Evolutionary conservation across 148 eudicot species (phyloP).

Genomic region (Vaccinium macrocarpon): DNA sequence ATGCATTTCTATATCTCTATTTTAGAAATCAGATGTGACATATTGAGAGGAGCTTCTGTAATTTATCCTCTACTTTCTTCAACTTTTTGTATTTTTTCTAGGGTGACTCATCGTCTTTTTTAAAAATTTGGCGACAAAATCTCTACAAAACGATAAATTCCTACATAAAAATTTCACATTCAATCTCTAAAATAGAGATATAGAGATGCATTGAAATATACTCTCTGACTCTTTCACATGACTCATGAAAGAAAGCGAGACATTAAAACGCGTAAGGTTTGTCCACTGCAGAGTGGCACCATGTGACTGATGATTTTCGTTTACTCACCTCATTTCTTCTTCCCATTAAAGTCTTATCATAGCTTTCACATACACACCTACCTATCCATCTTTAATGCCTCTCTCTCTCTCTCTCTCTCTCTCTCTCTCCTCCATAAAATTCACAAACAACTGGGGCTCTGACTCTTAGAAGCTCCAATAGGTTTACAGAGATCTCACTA

Average conservation of each 20-base stretch:
- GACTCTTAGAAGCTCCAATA: conserved; percentile 13
- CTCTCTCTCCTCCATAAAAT: conserved; percentile 12
- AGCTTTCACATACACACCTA: background rate
- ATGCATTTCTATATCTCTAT: too few relatives aligned
- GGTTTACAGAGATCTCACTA: conserved; percentile 21
- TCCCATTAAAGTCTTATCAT: background rate
- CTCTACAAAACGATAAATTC: too few relatives aligned
- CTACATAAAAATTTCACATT: too few relatives aligned
- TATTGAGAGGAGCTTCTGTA: too few relatives aligned
- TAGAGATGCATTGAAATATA: too few relatives aligned
- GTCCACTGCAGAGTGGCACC: conserved; percentile 1
- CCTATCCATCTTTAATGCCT: background rate
- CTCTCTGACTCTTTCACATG: too few relatives aligned
- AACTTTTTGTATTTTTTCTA: too few relatives aligned
- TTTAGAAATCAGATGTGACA: too few relatives aligned
- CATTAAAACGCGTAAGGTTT: background rate
- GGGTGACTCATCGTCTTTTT: too few relatives aligned
- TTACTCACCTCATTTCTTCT: background rate
- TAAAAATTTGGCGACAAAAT: too few relatives aligned
- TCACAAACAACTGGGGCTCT: conserved; percentile 24
- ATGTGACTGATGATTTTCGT: background rate
- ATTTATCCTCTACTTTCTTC: too few relatives aligned
- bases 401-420: background rate
- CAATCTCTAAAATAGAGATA: too few relatives aligned
- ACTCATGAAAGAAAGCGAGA: background rate